These are phyloP conservation scores for Anastatica hierochuntica DNA, from an alignment of 345 rosid genomes.

Conservation along the genomic window DNA sequence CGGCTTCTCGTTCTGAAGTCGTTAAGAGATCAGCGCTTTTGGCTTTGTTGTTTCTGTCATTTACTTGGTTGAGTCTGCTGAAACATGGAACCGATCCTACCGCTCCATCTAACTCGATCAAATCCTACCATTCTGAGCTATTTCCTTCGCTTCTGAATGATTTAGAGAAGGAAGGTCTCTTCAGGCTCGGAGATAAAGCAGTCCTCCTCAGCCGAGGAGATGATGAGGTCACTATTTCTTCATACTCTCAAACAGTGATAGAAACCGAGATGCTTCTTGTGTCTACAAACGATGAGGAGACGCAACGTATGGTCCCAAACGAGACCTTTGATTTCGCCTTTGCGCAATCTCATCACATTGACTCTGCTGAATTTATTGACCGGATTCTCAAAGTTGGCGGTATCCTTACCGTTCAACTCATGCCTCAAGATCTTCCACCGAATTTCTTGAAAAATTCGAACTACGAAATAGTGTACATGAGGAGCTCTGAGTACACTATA, in stretches of 20 bases:
- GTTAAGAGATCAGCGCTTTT: conserved; percentile 33
- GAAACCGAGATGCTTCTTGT: conserved; percentile 30
- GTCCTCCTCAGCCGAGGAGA: conserved; percentile 31
- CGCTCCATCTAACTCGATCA: conserved; percentile 8
- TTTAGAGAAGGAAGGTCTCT: conserved; percentile 49
- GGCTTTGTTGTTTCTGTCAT: conserved; percentile 34
- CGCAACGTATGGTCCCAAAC: conserved; percentile 26
- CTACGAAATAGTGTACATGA: conserved; percentile 42
- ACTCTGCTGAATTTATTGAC: conserved; percentile 39
- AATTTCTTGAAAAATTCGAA: conserved; percentile 33
- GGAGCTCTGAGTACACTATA: conserved; percentile 29
- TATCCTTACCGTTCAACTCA: conserved; percentile 31
- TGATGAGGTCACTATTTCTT: conserved; percentile 21
- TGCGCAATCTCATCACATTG: conserved; percentile 25
- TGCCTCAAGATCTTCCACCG: conserved; percentile 19
- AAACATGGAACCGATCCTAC: conserved; percentile 9
- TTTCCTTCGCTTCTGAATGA: conserved; percentile 40
- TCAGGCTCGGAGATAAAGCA: conserved; percentile 32
- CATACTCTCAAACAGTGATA: conserved; percentile 19
- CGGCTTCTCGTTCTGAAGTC: conserved; percentile 30
- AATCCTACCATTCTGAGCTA: conserved; percentile 2
- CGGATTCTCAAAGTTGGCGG: conserved; percentile 55
- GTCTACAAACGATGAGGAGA: conserved; percentile 32
- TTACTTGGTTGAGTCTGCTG: conserved; percentile 25
- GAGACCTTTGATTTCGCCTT: conserved; percentile 44